Evolutionary conservation across 2,329 filamentous ascomycete species (phyloP).

Genomic region (Pochonia chlamydosporia): DNA sequence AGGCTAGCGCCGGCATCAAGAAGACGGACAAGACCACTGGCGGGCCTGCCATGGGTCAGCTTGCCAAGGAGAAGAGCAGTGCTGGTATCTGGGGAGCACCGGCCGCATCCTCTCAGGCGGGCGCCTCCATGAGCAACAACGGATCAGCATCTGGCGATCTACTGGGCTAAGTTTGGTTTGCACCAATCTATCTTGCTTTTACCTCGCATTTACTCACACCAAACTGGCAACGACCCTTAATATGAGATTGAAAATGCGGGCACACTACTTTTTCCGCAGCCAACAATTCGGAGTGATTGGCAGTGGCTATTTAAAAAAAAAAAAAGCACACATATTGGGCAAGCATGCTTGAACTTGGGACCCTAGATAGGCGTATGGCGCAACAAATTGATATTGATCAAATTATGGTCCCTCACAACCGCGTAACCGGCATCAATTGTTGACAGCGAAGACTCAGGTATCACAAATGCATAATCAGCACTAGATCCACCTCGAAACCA

Average conservation of each 20-base stretch:
- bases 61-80: conserved; percentile 96
- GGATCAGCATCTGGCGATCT: conserved; percentile 42
- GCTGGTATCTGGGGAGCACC: conserved; percentile 89
- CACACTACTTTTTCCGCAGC: neutral
- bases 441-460: neutral
- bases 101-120: conserved; percentile 33
- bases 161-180: conserved; percentile 31
- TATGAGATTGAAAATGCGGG: neutral
- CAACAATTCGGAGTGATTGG: neutral
- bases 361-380: conserved; percentile 38
- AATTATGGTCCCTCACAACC: conserved; percentile 6
- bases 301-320: neutral
- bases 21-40: conserved; percentile 57
- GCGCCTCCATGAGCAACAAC: conserved; percentile 19
- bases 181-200: neutral
- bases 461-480: neutral
- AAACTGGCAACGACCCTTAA: neutral
- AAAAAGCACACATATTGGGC: conserved; percentile 1
- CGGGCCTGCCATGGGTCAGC: conserved; percentile 79
- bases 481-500: neutral
- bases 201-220: neutral
- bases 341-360: conserved; percentile 25
- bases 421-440: neutral
- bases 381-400: conserved; percentile 27
- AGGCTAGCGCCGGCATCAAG: conserved; percentile 67